A percentile compares a stretch with the other conserved stretches of the same genome.
Evolutionary conservation across 106 monocot genomes (phyloP).

Genomic region (Iris macrosiphon): DNA sequence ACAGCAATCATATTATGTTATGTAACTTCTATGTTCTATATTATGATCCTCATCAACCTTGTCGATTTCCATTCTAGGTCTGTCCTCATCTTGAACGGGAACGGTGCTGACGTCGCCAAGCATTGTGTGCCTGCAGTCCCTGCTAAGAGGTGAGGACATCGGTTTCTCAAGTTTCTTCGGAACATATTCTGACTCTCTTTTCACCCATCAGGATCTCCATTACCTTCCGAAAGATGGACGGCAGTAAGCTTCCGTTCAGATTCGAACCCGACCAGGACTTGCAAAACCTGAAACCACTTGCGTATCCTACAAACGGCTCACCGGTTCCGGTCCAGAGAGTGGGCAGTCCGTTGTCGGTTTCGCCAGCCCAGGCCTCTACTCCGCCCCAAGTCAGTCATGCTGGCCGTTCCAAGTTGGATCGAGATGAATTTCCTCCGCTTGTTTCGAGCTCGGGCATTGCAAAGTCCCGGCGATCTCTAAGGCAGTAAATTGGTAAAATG

Average conservation of each 20-base stretch:
- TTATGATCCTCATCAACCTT: no score
- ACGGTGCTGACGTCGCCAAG: slow-evolving; percentile 81
- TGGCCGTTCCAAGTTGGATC: not conserved
- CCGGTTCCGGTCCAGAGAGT: not conserved
- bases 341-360: not conserved
- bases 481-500: no score
- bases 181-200: no score
- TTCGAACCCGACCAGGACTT: slow-evolving; percentile 37
- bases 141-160: slow-evolving; percentile 46
- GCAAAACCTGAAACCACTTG: slow-evolving; percentile 24
- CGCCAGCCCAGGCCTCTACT: no score
- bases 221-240: slow-evolving; percentile 69
- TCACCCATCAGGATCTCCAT: slow-evolving; percentile 65
- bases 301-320: not conserved
- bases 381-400: no score
- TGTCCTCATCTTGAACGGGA: slow-evolving; percentile 71
- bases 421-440: slow-evolving; percentile 15
- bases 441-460: slow-evolving; percentile 2
- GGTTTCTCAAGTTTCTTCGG: no score
- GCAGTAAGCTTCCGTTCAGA: slow-evolving; percentile 27
- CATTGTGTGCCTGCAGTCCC: slow-evolving; percentile 87
- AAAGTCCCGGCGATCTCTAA: no score
- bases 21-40: no score
- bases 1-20: no score
- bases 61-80: slow-evolving; percentile 42